Conservation (phyloP, 2,329 filamentous ascomycete species). For the Neonectria faginata region DNA sequence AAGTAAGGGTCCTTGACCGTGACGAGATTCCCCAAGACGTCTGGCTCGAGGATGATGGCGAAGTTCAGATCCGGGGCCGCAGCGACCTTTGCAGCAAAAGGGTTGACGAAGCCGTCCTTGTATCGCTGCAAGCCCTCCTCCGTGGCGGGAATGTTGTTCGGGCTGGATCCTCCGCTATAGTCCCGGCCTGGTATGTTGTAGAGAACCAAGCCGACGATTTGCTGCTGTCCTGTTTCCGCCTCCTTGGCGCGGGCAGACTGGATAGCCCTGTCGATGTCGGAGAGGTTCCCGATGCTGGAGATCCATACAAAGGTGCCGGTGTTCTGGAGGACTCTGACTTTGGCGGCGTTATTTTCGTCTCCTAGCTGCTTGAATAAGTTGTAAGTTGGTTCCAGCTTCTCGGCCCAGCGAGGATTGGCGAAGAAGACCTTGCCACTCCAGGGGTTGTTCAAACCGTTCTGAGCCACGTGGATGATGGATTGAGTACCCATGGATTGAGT, state of each 20-base stretch:
- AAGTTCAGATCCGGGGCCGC: slow-evolving; percentile 10
- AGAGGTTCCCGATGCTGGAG: slow-evolving; percentile 6
- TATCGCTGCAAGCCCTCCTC: slow-evolving; percentile 8
- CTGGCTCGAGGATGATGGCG: slow-evolving; percentile 22
- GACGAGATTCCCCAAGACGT: slow-evolving; percentile 22
- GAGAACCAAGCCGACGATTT: slow-evolving; percentile 20
- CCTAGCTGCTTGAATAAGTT: slow-evolving; percentile 1
- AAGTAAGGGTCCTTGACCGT: slow-evolving; percentile 4
- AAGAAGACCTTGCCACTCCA: slow-evolving; percentile 17
- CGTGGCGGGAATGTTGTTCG: slow-evolving; percentile 8
- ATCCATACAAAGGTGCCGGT: slow-evolving; percentile 28
- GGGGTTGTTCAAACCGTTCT: slow-evolving; percentile 5
- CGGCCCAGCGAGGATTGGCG: slow-evolving; percentile 17
- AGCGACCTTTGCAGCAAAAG: slow-evolving; percentile 12
- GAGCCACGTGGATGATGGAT: background rate
- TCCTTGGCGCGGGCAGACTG: slow-evolving; percentile 10
- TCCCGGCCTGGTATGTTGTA: slow-evolving; percentile 26
- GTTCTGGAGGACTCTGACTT: slow-evolving; percentile 14
- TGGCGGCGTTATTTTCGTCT: slow-evolving; percentile 16
- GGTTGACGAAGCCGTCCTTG: slow-evolving; percentile 15
- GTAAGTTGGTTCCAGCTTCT: slow-evolving; percentile 17
- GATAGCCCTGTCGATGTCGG: slow-evolving; percentile 22
- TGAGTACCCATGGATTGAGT: background rate
- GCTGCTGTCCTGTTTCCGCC: slow-evolving; percentile 1
- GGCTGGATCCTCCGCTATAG: slow-evolving; percentile 9